Evolutionary conservation across 371 early-diverging fungal species (phyloP).

Genomic region (Syncephalis plumigaleata): DNA sequence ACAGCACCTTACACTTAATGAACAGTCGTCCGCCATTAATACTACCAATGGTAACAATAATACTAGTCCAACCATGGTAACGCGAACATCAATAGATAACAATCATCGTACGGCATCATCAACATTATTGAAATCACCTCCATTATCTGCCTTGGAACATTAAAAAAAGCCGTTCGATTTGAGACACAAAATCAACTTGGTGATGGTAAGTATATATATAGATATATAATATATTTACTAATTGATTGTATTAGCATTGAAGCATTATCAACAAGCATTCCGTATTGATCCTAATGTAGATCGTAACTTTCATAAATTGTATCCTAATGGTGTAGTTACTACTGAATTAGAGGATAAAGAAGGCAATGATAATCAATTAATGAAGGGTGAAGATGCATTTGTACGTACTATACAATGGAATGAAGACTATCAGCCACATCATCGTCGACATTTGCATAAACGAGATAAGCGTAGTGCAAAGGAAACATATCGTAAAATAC

Average conservation of each 20-base stretch:
- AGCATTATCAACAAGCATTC: conserved; percentile 27
- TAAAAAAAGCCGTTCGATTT: conserved; percentile 22
- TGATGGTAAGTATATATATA: conserved; percentile 16
- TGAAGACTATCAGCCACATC: conserved; percentile 4
- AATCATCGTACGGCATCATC: neutral
- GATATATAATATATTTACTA: no score
- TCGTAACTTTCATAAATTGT: conserved; percentile 18
- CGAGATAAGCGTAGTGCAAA: neutral
- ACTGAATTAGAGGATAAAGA: neutral
- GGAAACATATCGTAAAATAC: neutral
- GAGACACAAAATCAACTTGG: conserved; percentile 29
- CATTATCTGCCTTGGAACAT: conserved; percentile 19
- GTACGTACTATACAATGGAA: neutral
- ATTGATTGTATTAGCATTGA: conserved; percentile 28
- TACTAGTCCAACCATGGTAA: neutral
- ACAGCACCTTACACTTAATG: no score
- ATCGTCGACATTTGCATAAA: neutral
- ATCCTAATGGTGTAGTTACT: conserved; percentile 6
- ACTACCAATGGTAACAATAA: no score
- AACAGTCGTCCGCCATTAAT: no score
- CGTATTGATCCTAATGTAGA: conserved; percentile 26
- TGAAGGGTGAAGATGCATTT: conserved; percentile 2
- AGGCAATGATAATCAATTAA: neutral
- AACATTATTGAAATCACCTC: neutral
- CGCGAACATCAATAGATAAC: neutral